Evolutionary conservation across 176 grass and related monocot genomes (phyloP).

Genomic region (Ampelocalamus luodianensis): DNA sequence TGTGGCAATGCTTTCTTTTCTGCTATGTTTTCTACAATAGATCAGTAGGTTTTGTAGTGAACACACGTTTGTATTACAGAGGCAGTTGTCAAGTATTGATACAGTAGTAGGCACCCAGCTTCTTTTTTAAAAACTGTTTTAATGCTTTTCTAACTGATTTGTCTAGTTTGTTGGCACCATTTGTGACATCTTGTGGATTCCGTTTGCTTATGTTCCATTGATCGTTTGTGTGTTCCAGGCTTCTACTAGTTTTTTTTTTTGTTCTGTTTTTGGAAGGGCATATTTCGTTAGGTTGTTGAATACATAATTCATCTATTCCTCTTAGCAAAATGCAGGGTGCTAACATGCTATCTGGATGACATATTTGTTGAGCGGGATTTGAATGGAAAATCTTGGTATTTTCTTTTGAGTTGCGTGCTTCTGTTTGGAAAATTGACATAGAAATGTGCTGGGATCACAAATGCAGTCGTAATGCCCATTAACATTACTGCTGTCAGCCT

Average conservation of each 20-base stretch:
- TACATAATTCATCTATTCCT: not conserved
- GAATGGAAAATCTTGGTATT: not conserved
- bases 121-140: not conserved
- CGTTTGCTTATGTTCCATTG: not conserved
- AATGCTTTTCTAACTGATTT: not conserved
- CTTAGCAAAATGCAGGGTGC: not conserved
- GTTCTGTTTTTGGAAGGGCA: not conserved
- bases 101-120: not conserved
- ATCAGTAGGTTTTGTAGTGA: not conserved
- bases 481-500: not conserved
- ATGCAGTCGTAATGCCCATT: not conserved
- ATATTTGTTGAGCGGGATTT: not conserved
- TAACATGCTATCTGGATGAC: not conserved
- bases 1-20: not conserved
- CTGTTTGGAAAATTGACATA: not conserved
- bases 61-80: constrained; percentile 12
- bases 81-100: not conserved
- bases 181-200: not conserved
- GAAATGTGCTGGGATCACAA: not conserved
- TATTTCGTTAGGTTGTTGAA: not conserved
- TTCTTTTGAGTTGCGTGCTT: not conserved
- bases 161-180: not conserved
- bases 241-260: not conserved
- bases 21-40: constrained; percentile 35
- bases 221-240: not conserved